Evolutionary conservation across 495 filamentous ascomycete genomes (phyloP), one percentile per base, ranked within the genome.

Genomic region (Penicillium arizonense): DNA sequence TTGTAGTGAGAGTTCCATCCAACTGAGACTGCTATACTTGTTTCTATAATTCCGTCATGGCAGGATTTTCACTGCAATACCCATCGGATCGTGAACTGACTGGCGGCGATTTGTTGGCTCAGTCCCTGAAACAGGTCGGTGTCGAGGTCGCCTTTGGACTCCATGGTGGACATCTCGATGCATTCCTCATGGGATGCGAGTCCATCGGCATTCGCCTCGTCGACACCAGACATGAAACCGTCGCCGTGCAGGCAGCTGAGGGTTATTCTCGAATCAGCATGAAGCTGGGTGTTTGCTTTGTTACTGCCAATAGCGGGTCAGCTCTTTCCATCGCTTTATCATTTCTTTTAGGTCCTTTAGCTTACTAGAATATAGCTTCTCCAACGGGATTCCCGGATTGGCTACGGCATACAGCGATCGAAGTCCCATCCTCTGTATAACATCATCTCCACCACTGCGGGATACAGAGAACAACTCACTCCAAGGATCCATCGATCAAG

Each of bases 31-130:
- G 28, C 7, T 30, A 4, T 1, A 30, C 28, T 7, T 10, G 8
- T 26, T 34, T 26, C 5, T 14, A 5, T 13, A 8, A 41, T 80
- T 26, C 75, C 2, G 82, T 54, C 5, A 79, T 70, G 52, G 67
- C 59, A 39, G 40, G 62, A 18, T 68, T 65, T 33, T 14, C 40
- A 3, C 48, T 68, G 12, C 34, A 59, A 32, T 36, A 61, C 8
- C 65, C 65, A 14, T 24, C n/a, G 4, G 48, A 53, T 21, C 52
- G 61, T 34, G 58, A 65, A 26, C 34, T 69, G 34, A 69, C 59
- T 4, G 59, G 65, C 12, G 65, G 65, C 21, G 65, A 69, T 18
- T 44, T 69, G 20, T 52, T 69, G 4, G 65, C 65, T 9, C 62
- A 69, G 34, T 64, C 51, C 3, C 54, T 69, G 24, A 64, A 66